Evolutionary conservation across 495 filamentous ascomycete species (phyloP).

Genomic region (Neurospora sp.): DNA sequence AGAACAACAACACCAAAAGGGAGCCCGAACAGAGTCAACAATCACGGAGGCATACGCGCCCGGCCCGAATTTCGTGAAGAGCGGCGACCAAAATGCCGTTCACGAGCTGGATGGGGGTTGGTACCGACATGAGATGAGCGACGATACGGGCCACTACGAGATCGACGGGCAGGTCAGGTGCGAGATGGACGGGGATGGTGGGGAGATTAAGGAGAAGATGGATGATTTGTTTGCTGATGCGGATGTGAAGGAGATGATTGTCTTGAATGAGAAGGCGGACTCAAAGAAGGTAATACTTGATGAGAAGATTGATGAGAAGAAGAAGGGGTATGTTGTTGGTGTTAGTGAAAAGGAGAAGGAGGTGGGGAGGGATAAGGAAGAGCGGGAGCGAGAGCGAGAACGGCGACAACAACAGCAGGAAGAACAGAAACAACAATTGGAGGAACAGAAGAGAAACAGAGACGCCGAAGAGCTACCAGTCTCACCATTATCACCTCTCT

Average conservation of each 20-base stretch:
- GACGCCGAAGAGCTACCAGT: background rate
- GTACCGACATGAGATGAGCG: constrained; percentile 15
- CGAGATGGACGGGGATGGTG: constrained; percentile 2
- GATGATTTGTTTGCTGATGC: background rate
- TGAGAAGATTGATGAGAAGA: background rate
- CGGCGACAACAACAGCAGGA: background rate
- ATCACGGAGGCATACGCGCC: background rate
- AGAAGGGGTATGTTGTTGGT: background rate
- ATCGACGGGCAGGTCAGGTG: constrained; percentile 12
- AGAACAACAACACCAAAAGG: background rate
- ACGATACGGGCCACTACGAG: constrained; percentile 11
- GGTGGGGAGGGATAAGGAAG: background rate
- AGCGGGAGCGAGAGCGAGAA: background rate
- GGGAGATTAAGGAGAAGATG: background rate
- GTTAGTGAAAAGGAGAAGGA: background rate
- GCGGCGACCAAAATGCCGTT: background rate
- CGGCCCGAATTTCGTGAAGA: background rate
- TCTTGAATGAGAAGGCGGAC: background rate
- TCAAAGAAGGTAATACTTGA: background rate
- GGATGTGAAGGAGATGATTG: background rate
- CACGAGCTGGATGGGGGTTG: constrained; percentile 17
- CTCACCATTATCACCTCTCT: background rate
- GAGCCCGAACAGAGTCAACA: background rate
- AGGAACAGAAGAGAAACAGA: background rate
- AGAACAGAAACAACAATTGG: background rate